A percentile compares a stretch with the other conserved stretches of the same genome.
These are phyloP conservation scores for Babesia caballi DNA, from an alignment of 169 alveolate genomes.

Conservation along the genomic window DNA sequence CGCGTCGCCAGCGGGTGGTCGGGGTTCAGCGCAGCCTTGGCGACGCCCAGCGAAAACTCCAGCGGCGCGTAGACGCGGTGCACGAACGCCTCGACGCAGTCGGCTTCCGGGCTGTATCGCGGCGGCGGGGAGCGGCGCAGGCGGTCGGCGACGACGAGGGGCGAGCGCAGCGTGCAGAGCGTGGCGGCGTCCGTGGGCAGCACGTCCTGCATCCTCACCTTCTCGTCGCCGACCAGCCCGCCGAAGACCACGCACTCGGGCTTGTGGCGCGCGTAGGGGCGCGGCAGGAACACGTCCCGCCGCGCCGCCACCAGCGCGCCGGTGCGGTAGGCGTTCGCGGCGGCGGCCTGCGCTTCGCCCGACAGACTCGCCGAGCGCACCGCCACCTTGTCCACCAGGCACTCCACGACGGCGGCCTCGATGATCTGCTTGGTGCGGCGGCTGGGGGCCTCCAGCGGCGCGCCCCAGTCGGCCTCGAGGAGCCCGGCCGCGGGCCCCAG, in stretches of 20 bases:
- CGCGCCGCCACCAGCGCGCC: background rate
- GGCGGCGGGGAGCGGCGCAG: slow-evolving; percentile 35
- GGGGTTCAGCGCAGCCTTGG: slow-evolving; percentile 5
- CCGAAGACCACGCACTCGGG: slow-evolving; percentile 57
- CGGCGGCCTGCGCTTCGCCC: background rate
- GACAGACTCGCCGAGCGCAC: slow-evolving; percentile 1
- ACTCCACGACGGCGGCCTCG: slow-evolving; percentile 38
- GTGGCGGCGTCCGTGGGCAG: slow-evolving; percentile 33
- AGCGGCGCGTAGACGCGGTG: slow-evolving; percentile 36
- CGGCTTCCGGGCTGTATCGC: slow-evolving; percentile 5
- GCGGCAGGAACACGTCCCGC: slow-evolving; percentile 24
- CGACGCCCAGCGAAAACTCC: slow-evolving; percentile 24
- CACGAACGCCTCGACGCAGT: slow-evolving; percentile 37
- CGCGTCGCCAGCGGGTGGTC: slow-evolving; percentile 52
- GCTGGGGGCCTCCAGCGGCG: slow-evolving; percentile 19
- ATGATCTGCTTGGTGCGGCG: background rate
- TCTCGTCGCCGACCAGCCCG: slow-evolving; percentile 54
- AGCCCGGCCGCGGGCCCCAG: background rate
- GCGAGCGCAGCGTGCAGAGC: slow-evolving; percentile 18
- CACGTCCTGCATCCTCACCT: slow-evolving; percentile 41
- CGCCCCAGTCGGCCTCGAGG: slow-evolving; percentile 3
- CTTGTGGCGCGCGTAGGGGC: slow-evolving; percentile 29
- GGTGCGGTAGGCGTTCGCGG: slow-evolving; percentile 3
- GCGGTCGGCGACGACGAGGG: slow-evolving; percentile 11
- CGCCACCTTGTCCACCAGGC: slow-evolving; percentile 57